These are phyloP conservation scores for Aaosphaeria arxii DNA, from an alignment of 2,329 filamentous ascomycete genomes.

Conservation along the genomic window DNA sequence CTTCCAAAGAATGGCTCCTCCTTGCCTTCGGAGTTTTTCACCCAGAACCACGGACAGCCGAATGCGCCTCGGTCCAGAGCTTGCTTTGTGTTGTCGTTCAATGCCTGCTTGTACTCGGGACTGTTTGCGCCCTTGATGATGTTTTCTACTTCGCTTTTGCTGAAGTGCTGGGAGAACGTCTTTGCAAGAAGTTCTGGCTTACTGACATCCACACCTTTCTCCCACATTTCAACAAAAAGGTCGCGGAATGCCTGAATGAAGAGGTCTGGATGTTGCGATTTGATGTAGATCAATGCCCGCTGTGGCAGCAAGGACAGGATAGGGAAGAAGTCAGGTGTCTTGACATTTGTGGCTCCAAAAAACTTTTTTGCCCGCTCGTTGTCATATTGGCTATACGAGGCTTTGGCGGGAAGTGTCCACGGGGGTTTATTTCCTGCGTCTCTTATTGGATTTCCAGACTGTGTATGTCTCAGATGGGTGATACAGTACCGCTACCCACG, in stretches of 20 bases:
- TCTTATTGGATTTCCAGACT: neutral
- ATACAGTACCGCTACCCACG: slow-evolving; percentile 36
- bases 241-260: slow-evolving; percentile 53
- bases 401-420: slow-evolving; percentile 69
- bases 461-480: slow-evolving; percentile 1
- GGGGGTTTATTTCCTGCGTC: slow-evolving; percentile 68
- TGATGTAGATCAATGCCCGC: slow-evolving; percentile 65
- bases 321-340: slow-evolving; percentile 51
- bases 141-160: slow-evolving; percentile 48
- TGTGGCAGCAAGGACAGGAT: slow-evolving; percentile 59
- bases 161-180: slow-evolving; percentile 48
- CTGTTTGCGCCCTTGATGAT: slow-evolving; percentile 55
- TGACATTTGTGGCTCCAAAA: slow-evolving; percentile 45
- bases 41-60: slow-evolving; percentile 75
- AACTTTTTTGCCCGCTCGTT: slow-evolving; percentile 49
- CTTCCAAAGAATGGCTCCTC: slow-evolving; percentile 74
- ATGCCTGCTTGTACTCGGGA: slow-evolving; percentile 50
- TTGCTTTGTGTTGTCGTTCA: slow-evolving; percentile 59
- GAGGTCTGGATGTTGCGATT: slow-evolving; percentile 50
- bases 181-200: slow-evolving; percentile 53
- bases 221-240: slow-evolving; percentile 63
- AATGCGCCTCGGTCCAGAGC: slow-evolving; percentile 67
- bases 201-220: slow-evolving; percentile 57
- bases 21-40: slow-evolving; percentile 55
- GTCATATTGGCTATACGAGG: slow-evolving; percentile 54